Conservation (phyloP, 768 basidiomycete species). For the Suillus sp. region DNA sequence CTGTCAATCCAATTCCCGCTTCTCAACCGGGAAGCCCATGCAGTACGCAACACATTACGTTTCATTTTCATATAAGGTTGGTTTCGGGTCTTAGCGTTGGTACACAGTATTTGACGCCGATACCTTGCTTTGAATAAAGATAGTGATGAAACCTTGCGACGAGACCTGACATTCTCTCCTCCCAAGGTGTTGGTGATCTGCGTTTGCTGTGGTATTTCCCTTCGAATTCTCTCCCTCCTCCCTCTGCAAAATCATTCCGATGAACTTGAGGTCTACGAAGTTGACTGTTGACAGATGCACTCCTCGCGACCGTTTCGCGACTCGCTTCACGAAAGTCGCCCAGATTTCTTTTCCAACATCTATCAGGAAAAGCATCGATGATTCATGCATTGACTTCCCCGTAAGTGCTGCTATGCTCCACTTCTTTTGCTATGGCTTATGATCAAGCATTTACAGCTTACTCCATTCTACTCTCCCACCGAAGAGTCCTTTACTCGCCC, state of each 20-base stretch:
- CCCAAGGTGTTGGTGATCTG: constrained; percentile 3
- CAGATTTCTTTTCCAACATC: constrained; percentile 39
- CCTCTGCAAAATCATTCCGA: constrained; percentile 12
- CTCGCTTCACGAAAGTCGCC: constrained; percentile 21
- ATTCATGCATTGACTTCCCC: constrained; percentile 31
- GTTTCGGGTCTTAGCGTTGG: not conserved
- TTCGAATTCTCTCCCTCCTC: not conserved
- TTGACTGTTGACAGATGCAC: constrained; percentile 35
- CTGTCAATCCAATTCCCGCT: not conserved
- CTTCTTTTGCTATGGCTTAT: not conserved
- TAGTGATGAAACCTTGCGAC: constrained; percentile 1
- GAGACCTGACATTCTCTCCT: not conserved
- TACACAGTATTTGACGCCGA: not conserved
- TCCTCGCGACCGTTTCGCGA: constrained; percentile 30
- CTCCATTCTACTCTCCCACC: constrained; percentile 25
- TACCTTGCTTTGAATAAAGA: constrained; percentile 8
- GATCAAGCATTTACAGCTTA: constrained; percentile 20
- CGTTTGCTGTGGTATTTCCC: not conserved
- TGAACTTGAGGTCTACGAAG: constrained; percentile 36
- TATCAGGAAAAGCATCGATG: constrained; percentile 34
- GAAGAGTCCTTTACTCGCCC: constrained; percentile 17
- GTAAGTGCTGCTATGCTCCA: constrained; percentile 18
- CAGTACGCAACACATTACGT: constrained; percentile 6
- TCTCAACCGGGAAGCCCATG: not conserved
- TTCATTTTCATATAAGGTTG: constrained; percentile 9